Percentiles rank a stretch among this genome's conserved stretches.
Conservation (phyloP, 179 eudicot species). For the Spinacia oleracea region DNA sequence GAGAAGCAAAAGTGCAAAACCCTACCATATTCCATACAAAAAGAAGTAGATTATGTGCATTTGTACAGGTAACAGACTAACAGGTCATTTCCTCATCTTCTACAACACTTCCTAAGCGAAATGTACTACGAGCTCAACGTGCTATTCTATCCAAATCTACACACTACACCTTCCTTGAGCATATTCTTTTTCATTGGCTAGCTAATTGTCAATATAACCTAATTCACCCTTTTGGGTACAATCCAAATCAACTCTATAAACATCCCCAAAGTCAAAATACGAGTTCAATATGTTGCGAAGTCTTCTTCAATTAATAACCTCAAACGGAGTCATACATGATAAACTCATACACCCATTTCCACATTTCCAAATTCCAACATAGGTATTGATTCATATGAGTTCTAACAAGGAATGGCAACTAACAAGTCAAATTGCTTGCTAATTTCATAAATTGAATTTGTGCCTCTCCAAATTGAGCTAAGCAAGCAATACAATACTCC, state of each 20-base stretch:
- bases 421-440: not conserved
- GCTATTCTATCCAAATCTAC: not conserved
- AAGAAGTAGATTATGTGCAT: not conserved
- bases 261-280: not conserved
- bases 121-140: not conserved
- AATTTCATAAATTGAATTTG: not conserved
- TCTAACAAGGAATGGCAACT: not conserved
- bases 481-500: no score
- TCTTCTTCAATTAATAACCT: not conserved
- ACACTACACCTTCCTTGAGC: not conserved
- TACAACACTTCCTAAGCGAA: not conserved
- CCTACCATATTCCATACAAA: not conserved
- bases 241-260: not conserved
- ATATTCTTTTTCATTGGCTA: not conserved
- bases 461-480: no score
- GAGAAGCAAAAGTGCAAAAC: not conserved
- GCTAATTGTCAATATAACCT: not conserved
- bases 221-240: not conserved
- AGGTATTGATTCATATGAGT: not conserved
- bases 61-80: not conserved
- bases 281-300: not conserved
- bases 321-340: not conserved
- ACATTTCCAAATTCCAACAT: not conserved
- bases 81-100: not conserved
- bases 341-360: not conserved